phyloP scores from a whole-genome alignment of 345 rosid species.

The Syzygium oleosum region DNA sequence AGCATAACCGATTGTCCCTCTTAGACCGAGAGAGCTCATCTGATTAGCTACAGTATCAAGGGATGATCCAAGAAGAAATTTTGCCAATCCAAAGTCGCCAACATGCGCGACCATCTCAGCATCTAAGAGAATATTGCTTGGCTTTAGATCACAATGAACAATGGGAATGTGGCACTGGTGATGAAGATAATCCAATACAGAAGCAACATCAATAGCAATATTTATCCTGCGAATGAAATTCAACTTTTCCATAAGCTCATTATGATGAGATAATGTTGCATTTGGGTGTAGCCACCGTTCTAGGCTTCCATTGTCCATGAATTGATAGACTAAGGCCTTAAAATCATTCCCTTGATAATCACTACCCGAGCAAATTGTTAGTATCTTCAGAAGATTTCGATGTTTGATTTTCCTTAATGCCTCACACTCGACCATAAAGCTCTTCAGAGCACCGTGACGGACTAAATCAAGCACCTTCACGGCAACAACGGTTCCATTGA shows the following conservation, averaged over 20 bases:
- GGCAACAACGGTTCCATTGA: background rate
- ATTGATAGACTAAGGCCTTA: background rate
- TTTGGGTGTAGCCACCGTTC: background rate
- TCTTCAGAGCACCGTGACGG: background rate
- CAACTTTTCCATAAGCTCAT: background rate
- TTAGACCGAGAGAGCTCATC: too few relatives aligned
- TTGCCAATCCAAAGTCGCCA: too few relatives aligned
- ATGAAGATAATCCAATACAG: background rate
- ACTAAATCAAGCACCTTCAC: background rate
- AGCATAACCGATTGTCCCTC: too few relatives aligned
- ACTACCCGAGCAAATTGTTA: background rate
- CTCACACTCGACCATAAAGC: background rate
- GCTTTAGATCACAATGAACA: background rate
- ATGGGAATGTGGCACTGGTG: background rate
- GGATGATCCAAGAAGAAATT: too few relatives aligned
- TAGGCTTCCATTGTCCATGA: background rate
- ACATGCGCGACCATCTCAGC: rapidly evolving
- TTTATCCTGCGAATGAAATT: background rate
- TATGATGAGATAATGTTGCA: background rate
- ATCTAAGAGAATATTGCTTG: too few relatives aligned
- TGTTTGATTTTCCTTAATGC: background rate
- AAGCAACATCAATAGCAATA: background rate
- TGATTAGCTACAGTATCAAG: too few relatives aligned
- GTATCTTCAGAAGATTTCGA: background rate
- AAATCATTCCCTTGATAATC: background rate